Evolutionary conservation across 345 rosid species (phyloP), one percentile per base, ranked within the genome.

Genomic region (Eucalyptus cladocalyx): DNA sequence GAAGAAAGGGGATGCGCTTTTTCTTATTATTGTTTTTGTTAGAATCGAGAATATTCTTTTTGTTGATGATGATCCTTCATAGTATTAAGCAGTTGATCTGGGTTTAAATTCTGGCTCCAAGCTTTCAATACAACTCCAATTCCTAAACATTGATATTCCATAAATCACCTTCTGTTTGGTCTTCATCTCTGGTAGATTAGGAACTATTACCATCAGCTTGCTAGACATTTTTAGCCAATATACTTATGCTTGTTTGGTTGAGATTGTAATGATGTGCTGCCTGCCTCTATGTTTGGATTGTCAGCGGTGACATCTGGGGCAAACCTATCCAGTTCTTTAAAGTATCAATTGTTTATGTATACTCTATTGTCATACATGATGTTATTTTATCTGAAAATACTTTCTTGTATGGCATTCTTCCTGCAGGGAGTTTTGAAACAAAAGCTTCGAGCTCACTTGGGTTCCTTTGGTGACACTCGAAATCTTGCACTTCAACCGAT

Each of bases 301-400:
- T 69, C 24, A 9, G 1, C 2, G 0, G 43, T 69, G 43, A 69
- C 43, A 0, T 69, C 0, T 34, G 24, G 43, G 80, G 80, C 7
- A 18, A 69, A 34, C 21, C 0, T 34, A 34, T 34, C 37, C 7
- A 32, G 7, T 69, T 69, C 80, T 69, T 34, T 34, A 69, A 69
- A 34, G 80, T 1, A 69, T 69, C 24, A 18, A 40, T 37, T 5
- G 24, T 69, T 69, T 69, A 11, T 34, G 23, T 34, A 17, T 69
- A 69, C 24, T 32, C 42, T 34, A 69, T 0, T 7, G 12, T 69
- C 24, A 1, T 34, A 19, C 80, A 18, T 32, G 21, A 34, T 69
- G 24, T 69, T 34, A 69, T 69, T 69, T 67, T 69, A 69, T 34
- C 43, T 69, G 40, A 34, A 32, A 69, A 34, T 32, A 0, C 80